Base-by-base conservation (phyloP, 352 stramenopile genomes). In the Globisporangium cystogenes region DNA sequence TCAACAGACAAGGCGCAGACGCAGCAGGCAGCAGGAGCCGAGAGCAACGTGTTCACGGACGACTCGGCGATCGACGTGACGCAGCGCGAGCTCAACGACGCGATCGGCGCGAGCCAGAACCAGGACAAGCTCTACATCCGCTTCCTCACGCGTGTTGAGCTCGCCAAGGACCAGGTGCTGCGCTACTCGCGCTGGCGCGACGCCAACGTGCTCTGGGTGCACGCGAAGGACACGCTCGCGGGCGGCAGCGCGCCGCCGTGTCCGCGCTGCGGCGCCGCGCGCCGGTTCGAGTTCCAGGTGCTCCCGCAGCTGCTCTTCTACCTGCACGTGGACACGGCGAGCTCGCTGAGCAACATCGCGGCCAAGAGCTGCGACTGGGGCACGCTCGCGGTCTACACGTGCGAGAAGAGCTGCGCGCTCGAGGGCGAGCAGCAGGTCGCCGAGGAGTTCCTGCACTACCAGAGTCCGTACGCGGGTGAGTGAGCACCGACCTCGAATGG, bases 251-350 rank as follows among this genome's bases (percentile, higher is more conserved):
- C 95, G 18, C 90, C 86, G 7, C 44, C 65, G 20, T 98, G 93
- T 57, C 37, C 76, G 29, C 75, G 72, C 14, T 98, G 94, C 62
- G 86, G 89, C 26, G 68, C 71, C 24, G 55, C 65, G 26, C 87
- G 94, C 24, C 76, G 85, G 52, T 98, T 98, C 58, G 94, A 98
- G 74, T 98, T 97, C 59, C 94, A 98, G 62, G 77, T 98, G 58
- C 77, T 98, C 56, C 94, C 94, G 0, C 94, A 98, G 73, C 83
- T 98, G 44, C 57, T 98, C 0, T 95, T 96, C 64, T 97, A 96
- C 61, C 60, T 98, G 36, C 64, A 87, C 26, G 74, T 96, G 36
- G 76, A 96, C 64, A 63, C 82, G 42, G 57, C 70, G 15, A 75
- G 71, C 40, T 82, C 75, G 31, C 67, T 87, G 21, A 60, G 67